Evolutionary conservation across 2,329 filamentous ascomycete genomes (phyloP).

Genomic region (Diaporthe ilicicola): DNA sequence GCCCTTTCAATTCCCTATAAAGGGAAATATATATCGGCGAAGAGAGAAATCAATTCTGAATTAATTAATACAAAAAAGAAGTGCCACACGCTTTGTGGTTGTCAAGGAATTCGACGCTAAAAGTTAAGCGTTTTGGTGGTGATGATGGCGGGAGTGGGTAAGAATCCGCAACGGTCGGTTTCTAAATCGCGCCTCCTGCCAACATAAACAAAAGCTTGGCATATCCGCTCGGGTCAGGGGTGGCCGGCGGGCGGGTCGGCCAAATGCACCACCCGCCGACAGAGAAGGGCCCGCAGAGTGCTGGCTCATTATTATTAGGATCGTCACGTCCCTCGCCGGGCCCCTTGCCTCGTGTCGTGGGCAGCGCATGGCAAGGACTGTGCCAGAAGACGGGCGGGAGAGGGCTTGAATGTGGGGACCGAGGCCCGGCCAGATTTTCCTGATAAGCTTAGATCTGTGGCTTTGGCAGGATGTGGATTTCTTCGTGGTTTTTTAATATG

Average conservation of each 20-base stretch:
- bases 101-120: no score
- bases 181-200: no score
- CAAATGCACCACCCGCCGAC: not conserved
- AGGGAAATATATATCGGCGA: no score
- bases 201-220: conserved; percentile 10
- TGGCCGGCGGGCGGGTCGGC: conserved; percentile 5
- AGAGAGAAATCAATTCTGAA: no score
- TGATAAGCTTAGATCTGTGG: conserved; percentile 6
- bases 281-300: not conserved
- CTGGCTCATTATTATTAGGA: conserved; percentile 16
- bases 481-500: not conserved
- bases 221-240: conserved; percentile 21
- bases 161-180: no score
- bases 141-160: no score
- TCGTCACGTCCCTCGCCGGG: not conserved
- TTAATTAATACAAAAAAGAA: no score
- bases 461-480: not conserved
- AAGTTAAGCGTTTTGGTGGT: no score
- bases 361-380: not conserved
- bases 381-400: not conserved
- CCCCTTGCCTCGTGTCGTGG: conserved; percentile 5
- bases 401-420: not conserved
- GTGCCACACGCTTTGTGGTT: no score
- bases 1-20: no score
- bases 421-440: not conserved